Evolutionary conservation across 2,329 filamentous ascomycete genomes (phyloP), one percentile per base, ranked within the genome.

Genomic region (Sclerotinia spermophila): DNA sequence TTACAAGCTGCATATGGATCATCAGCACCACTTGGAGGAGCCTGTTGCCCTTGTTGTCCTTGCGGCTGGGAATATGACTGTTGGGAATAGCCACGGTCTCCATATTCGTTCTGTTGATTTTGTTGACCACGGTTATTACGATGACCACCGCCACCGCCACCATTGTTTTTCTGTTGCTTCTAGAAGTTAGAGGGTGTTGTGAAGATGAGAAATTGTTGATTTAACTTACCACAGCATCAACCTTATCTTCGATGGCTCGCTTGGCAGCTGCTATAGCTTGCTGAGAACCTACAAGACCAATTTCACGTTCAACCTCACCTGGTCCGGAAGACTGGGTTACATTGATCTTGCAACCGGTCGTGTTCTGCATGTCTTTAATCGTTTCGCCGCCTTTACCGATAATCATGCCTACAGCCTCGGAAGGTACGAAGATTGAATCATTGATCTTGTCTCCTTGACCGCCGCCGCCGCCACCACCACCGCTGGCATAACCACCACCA

Each of bases 361-460:
- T 86, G 78, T 89, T 91, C 81, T 97, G 94, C 90, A 97, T 96
- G 76, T 97, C 93, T 74, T 94, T 93, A 79, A 97, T 97, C 0
- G 94, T 96, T 82, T 97, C 94, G 74, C 94, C 94, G 70, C 93
- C 92, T 84, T 97, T 97, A 74, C 94, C 94, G 72, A 97, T 97
- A 74, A 97, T 97, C 94, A 97, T 97, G 72, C 94, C 94, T 69
- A 97, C 94, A 8, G 94, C 92, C 79, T 97, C 94, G 33, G 93
- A 95, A 19, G 94, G 94, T 15, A 97, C 93, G 75, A 89, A 90
- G 73, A 97, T 93, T 55, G 89, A 90, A 78, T 97, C 93, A 77
- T 90, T 94, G 77, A 92, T 86, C 83, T 94, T 95, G 75, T 92
- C 90, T 35, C 81, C 82, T 72, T 81, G 81, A 67, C 78, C 79